Evolutionary conservation across 768 basidiomycete genomes (phyloP).

Genomic region (Chlorophyllum brunneum): DNA sequence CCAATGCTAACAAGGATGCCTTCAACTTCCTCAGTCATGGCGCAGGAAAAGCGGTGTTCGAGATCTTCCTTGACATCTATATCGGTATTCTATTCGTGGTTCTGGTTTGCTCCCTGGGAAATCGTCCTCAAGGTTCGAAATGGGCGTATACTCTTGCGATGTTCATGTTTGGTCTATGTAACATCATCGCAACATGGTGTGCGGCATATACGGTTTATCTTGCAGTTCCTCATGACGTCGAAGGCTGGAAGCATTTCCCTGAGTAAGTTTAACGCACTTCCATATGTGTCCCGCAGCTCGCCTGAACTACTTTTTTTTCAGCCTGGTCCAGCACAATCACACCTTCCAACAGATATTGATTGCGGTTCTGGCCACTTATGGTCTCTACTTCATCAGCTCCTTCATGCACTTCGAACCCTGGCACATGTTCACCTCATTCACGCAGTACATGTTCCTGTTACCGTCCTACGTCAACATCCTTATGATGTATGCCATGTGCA

Average conservation of each 20-base stretch:
- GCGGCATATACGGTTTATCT: constrained; percentile 89
- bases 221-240: constrained; percentile 69
- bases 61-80: constrained; percentile 79
- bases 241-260: constrained; percentile 71
- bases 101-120: constrained; percentile 85
- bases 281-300: neutral
- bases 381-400: constrained; percentile 82
- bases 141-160: constrained; percentile 79
- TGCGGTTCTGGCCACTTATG: constrained; percentile 72
- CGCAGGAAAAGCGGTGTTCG: constrained; percentile 69
- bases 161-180: constrained; percentile 74
- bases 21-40: constrained; percentile 79
- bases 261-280: constrained; percentile 42
- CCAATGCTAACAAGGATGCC: constrained; percentile 50
- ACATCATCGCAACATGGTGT: constrained; percentile 81
- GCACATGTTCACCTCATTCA: constrained; percentile 95
- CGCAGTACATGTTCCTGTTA: constrained; percentile 88
- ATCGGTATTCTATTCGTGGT: constrained; percentile 81
- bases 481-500: constrained; percentile 96
- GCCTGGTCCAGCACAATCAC: constrained; percentile 58
- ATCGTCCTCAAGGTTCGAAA: constrained; percentile 88
- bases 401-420: constrained; percentile 92
- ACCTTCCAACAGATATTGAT: constrained; percentile 84
- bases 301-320: constrained; percentile 18
- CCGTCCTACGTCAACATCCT: constrained; percentile 77